phyloP scores from a whole-genome alignment of 225 moss, liverwort and hornwort genomes.

The Rhytidiadelphus loreus region DNA sequence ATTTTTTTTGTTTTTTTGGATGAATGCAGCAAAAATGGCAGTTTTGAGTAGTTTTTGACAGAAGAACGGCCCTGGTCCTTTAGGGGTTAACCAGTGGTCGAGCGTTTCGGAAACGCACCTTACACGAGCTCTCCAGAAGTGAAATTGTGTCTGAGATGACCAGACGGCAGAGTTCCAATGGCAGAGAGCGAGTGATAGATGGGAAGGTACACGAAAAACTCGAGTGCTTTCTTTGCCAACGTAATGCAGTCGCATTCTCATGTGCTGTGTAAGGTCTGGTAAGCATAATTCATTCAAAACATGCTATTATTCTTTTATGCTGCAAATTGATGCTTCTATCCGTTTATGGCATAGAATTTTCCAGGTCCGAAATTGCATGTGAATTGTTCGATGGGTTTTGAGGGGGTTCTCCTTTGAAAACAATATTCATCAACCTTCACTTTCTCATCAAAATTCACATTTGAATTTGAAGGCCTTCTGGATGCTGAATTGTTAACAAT shows the following conservation, averaged over 20 bases:
- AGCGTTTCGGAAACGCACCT: background rate
- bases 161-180: background rate
- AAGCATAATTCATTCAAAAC: background rate
- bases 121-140: conserved; percentile 11
- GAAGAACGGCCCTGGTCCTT: too few relatives aligned
- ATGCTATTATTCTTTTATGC: too few relatives aligned
- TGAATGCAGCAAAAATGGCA: too few relatives aligned
- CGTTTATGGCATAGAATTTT: background rate
- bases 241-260: conserved; percentile 16
- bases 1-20: too few relatives aligned
- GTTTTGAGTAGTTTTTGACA: too few relatives aligned
- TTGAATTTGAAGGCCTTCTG: background rate
- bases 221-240: conserved; percentile 5
- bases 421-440: too few relatives aligned
- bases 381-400: background rate
- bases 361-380: background rate
- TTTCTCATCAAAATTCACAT: background rate
- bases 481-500: too few relatives aligned
- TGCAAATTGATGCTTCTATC: background rate
- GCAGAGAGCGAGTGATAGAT: background rate
- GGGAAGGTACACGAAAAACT: background rate
- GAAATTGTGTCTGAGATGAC: background rate
- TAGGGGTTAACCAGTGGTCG: too few relatives aligned
- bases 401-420: background rate
- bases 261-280: conserved; percentile 24